Evolutionary conservation across 179 eudicot species (phyloP).

Genomic region (Drosera spatulata): DNA sequence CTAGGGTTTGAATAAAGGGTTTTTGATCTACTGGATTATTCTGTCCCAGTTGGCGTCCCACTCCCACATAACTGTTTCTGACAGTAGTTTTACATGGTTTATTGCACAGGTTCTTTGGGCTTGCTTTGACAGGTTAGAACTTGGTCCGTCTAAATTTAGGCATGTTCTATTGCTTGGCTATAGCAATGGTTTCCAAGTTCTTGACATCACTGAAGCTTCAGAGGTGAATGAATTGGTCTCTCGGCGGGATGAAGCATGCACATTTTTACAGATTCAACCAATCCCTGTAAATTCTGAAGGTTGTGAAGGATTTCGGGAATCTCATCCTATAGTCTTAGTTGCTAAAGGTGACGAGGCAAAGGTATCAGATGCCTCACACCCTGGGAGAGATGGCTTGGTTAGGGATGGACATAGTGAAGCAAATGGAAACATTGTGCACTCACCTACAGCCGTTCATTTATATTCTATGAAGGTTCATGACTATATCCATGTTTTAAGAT

Average conservation of each 20-base stretch:
- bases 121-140: constrained; percentile 85
- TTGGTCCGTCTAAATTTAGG: constrained; percentile 45
- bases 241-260: constrained; percentile 83
- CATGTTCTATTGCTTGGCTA: constrained; percentile 83
- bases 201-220: constrained; percentile 90
- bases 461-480: constrained; percentile 80
- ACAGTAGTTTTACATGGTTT: constrained; percentile 1
- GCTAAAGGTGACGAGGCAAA: constrained; percentile 80
- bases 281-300: constrained; percentile 48
- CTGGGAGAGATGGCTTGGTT: constrained; percentile 39
- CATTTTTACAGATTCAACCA: constrained; percentile 89
- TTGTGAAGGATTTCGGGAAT: constrained; percentile 50
- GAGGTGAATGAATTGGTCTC: constrained; percentile 76
- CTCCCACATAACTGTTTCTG: not conserved
- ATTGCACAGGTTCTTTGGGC: constrained; percentile 89
- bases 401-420: constrained; percentile 56
- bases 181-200: constrained; percentile 89
- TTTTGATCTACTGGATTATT: not conserved
- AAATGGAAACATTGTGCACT: constrained; percentile 35
- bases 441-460: constrained; percentile 91
- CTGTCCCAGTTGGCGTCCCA: not conserved
- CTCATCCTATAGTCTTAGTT: constrained; percentile 84
- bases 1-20: not conserved
- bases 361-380: constrained; percentile 31
- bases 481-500: constrained; percentile 84